Base-by-base conservation (phyloP, 768 basidiomycete genomes). In the Polyporus arcularius region DNA sequence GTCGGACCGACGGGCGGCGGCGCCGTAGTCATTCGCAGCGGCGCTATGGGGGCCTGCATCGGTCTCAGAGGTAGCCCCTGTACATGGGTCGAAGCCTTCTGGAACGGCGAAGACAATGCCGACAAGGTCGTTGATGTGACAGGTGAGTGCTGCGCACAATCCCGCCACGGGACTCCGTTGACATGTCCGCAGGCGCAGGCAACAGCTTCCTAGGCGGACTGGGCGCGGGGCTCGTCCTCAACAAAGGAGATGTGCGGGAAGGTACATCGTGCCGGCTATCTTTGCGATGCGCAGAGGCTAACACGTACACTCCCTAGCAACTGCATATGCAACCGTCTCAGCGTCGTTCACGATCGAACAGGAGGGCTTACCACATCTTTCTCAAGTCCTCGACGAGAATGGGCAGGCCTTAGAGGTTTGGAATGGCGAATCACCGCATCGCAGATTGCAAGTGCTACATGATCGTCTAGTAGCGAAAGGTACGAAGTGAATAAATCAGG, bases 141-240 rank as follows among this genome's bases (percentile, higher is more conserved):
- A 64, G 94, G 90, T 86, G 61, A 65, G 45, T 30, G 52, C 31
- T 38, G 42, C 57, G 55, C 41, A 21, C 49, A 26, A 16, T 40
- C 35, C 14, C n/a, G 55, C 42, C 41, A 38, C 45, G 59, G 50
- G 42, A 32, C 54, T 62, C 63, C 31, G 38, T 58, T 49, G 18
- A n/a, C 49, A 18, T 30, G 18, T 62, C 46, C 15, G 40, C n/a
- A 92, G 92, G 94, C 46, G 94, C 92, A n/a, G 94, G 94, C 15
- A 96, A 96, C 72, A 82, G 85, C 60, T 96, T 96, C 72, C 78
- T 96, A 26, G 93, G 93, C 14, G 93, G 93, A 6, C 79, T 95
- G 14, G 85, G 85, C 11, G 93, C 91, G 18, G 93, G 93, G 0
- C 71, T 94, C 53, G 64, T 75, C 18, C 66, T 85, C 53, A 75